These are phyloP conservation scores for Akanthomyces muscarius DNA, from an alignment of 2,329 filamentous ascomycete genomes.

Conservation along the genomic window DNA sequence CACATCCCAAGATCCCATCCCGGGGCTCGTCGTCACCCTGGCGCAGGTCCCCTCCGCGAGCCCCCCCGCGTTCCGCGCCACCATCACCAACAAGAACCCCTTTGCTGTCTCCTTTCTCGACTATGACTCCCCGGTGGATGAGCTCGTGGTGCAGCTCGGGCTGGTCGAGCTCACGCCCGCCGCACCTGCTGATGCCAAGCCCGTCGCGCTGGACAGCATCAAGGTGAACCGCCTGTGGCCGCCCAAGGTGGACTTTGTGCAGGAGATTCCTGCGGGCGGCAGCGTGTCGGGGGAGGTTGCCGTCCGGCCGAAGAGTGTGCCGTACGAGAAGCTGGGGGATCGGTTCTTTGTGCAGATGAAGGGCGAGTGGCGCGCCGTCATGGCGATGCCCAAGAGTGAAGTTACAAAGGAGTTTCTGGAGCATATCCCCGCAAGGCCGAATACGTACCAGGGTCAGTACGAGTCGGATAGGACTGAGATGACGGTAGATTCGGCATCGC, in stretches of 20 bases:
- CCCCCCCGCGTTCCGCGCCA: slow-evolving; percentile 33
- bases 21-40: slow-evolving; percentile 30
- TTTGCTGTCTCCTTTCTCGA: slow-evolving; percentile 33
- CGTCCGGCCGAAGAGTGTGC: slow-evolving; percentile 30
- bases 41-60: slow-evolving; percentile 28
- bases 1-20: slow-evolving; percentile 13
- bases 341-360: slow-evolving; percentile 29
- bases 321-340: slow-evolving; percentile 30
- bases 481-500: not conserved
- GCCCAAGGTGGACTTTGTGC: slow-evolving; percentile 30
- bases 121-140: slow-evolving; percentile 39
- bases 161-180: slow-evolving; percentile 32
- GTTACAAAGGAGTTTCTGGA: slow-evolving; percentile 18
- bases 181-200: slow-evolving; percentile 26
- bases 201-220: slow-evolving; percentile 27
- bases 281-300: slow-evolving; percentile 29
- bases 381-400: slow-evolving; percentile 25
- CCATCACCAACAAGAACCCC: slow-evolving; percentile 36
- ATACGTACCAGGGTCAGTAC: not conserved
- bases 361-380: slow-evolving; percentile 36
- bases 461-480: slow-evolving; percentile 4
- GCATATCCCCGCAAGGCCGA: not conserved
- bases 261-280: slow-evolving; percentile 31
- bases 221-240: slow-evolving; percentile 34
- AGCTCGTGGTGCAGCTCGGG: slow-evolving; percentile 33